These are phyloP conservation scores for Globisporangium nagaii DNA, from an alignment of 352 stramenopile species.

Conservation along the genomic window DNA sequence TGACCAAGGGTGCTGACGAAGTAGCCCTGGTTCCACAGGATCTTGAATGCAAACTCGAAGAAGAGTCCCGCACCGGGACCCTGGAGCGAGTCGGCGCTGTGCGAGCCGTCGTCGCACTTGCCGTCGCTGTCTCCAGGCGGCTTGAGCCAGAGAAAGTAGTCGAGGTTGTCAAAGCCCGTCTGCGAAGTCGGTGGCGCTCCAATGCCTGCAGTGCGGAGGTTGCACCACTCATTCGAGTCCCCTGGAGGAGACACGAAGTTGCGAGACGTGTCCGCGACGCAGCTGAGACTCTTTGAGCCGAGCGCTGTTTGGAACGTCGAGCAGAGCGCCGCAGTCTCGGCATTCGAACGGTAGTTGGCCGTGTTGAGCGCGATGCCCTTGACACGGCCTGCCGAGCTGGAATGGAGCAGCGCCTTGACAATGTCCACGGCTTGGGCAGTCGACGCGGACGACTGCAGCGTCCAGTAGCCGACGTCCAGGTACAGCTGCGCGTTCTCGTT, in stretches of 20 bases:
- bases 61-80: constrained; percentile 48
- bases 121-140: constrained; percentile 59
- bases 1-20: constrained; percentile 25
- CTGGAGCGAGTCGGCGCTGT: constrained; percentile 21
- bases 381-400: too few species aligned
- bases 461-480: constrained; percentile 61
- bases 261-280: constrained; percentile 59
- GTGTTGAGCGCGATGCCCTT: constrained; percentile 70
- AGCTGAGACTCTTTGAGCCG: constrained; percentile 35
- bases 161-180: constrained; percentile 41
- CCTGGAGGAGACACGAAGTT: constrained; percentile 49
- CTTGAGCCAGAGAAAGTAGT: constrained; percentile 75
- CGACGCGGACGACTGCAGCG: constrained; percentile 27
- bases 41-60: constrained; percentile 43
- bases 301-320: constrained; percentile 47
- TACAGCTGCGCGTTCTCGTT: constrained; percentile 61
- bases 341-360: constrained; percentile 59
- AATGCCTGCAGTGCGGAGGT: constrained; percentile 51
- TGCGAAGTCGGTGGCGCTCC: constrained; percentile 39
- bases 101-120: constrained; percentile 32
- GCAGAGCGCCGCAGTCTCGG: constrained; percentile 45
- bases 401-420: constrained; percentile 47
- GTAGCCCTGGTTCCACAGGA: constrained; percentile 66
- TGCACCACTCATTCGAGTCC: constrained; percentile 58
- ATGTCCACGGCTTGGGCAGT: constrained; percentile 26